phyloP scores from a whole-genome alignment of 345 rosid genomes.

The Boechera retrofracta region DNA sequence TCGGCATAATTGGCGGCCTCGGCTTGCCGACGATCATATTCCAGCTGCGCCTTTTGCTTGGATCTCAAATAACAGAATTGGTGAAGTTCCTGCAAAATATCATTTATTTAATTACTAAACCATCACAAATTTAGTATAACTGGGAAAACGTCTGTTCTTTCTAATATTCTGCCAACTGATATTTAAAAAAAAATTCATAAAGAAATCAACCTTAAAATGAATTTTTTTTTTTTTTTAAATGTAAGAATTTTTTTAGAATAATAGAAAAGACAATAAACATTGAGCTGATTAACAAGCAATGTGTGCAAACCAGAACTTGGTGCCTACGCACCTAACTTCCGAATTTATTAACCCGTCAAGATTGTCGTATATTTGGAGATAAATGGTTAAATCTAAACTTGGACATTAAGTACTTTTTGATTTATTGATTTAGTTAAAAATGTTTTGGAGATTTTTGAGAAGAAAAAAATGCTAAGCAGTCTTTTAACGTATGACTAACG shows the following conservation, averaged over 20 bases:
- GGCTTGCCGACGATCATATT: constrained; percentile 82
- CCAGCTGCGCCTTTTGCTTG: constrained; percentile 92
- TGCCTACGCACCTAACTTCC: background rate
- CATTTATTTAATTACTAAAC: background rate
- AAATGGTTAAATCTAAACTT: background rate
- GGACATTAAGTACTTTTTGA: background rate
- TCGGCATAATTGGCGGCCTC: constrained; percentile 72
- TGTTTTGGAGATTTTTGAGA: too few species aligned
- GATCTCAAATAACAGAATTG: constrained; percentile 79
- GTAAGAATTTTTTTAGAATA: background rate
- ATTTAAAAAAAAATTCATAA: background rate
- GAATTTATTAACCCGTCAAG: background rate
- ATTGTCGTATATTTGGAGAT: background rate
- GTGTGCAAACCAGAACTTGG: background rate
- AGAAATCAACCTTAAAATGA: background rate
- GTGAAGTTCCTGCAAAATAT: constrained; percentile 52
- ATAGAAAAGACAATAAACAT: background rate
- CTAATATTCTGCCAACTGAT: background rate
- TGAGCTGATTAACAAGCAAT: background rate
- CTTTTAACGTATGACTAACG: background rate
- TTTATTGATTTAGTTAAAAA: background rate
- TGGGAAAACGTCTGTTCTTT: background rate
- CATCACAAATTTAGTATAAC: background rate
- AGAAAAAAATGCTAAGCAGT: background rate
- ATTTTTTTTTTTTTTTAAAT: background rate